Evolutionary conservation across 768 basidiomycete genomes (phyloP), one percentile per base, ranked within the genome.

Genomic region (Hemileccinum impolitum): DNA sequence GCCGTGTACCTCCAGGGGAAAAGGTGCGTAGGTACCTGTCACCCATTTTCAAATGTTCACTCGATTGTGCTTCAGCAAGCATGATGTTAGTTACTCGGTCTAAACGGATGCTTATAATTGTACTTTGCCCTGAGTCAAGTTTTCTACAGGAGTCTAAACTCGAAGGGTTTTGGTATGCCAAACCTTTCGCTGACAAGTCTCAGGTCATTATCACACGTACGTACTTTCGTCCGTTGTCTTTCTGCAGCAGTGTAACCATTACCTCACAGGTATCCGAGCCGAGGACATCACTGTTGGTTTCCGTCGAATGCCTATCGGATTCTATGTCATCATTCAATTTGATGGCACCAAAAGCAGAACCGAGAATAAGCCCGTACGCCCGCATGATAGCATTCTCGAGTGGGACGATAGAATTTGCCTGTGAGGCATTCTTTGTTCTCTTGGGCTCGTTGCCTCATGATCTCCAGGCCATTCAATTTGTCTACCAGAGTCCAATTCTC

Each of bases 221-320:
- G 52, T 12, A 8, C 8, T n/a, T 17, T 41, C 14, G 6, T 18
- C 17, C 18, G 2, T 25, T 21, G n/a, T 4, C 17, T 1, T 35
- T 26, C 7, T 14, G 10, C 5, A 4, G 4, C 30, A 17, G 12
- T 31, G 0, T 19, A 2, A 39, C 12, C 6, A 23, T 23, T 6
- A 6, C 6, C 6, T 23, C 23, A 23, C 23, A 26, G 58, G 30
- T 7, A 43, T 59, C 30, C 58, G 39, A 2, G 50, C 39, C n/a
- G 48, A 45, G 5, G 23, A 50, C 42, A n/a, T 59, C 13, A 3
- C 17, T 9, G 19, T 18, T 19, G 50, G 50, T 45, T 32, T 52
- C 11, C 19, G 13, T 2, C 44, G 40, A 2, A 43, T 52, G 7
- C 58, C 57, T 4, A 23, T 45, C 4, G 58, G 57, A 6, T 50